phyloP scores from a whole-genome alignment of 768 basidiomycete species.

The Hypsizygus marmoreus region DNA sequence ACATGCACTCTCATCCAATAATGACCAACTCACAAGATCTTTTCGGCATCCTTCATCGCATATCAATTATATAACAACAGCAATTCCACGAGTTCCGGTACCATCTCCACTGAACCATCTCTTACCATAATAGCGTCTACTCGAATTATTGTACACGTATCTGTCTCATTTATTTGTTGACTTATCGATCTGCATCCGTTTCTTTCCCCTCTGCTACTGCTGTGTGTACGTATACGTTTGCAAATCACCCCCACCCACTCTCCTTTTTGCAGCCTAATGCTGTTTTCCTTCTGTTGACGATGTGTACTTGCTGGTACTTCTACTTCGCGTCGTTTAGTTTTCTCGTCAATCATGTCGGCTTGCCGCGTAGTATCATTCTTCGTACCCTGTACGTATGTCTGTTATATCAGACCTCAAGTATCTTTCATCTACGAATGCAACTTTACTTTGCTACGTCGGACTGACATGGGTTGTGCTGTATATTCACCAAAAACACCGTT shows the following conservation, averaged over 20 bases:
- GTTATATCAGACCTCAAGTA: too few species aligned
- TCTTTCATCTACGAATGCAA: too few species aligned
- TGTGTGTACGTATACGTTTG: background rate
- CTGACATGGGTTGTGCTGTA: too few species aligned
- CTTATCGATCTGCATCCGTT: slow-evolving; percentile 26
- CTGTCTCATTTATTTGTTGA: slow-evolving; percentile 31
- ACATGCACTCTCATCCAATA: background rate
- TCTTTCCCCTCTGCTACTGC: slow-evolving; percentile 10
- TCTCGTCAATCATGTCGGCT: too few species aligned
- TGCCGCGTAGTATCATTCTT: too few species aligned
- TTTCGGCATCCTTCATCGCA: background rate
- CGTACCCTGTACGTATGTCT: background rate
- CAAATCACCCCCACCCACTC: slow-evolving; percentile 4
- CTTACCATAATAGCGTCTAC: slow-evolving; percentile 1
- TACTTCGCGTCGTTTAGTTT: too few species aligned
- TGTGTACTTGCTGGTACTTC: too few species aligned
- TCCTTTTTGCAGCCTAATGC: too few species aligned
- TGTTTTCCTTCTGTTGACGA: too few species aligned
- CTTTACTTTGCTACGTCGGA: too few species aligned
- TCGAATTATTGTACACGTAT: slow-evolving; percentile 16
- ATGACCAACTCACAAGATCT: too few species aligned
- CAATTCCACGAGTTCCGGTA: background rate
- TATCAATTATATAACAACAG: background rate
- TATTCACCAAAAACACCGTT: too few species aligned
- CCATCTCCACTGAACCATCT: slow-evolving; percentile 3